phyloP scores from a whole-genome alignment of 2,329 filamentous ascomycete species.

The Fonsecaea erecta region DNA sequence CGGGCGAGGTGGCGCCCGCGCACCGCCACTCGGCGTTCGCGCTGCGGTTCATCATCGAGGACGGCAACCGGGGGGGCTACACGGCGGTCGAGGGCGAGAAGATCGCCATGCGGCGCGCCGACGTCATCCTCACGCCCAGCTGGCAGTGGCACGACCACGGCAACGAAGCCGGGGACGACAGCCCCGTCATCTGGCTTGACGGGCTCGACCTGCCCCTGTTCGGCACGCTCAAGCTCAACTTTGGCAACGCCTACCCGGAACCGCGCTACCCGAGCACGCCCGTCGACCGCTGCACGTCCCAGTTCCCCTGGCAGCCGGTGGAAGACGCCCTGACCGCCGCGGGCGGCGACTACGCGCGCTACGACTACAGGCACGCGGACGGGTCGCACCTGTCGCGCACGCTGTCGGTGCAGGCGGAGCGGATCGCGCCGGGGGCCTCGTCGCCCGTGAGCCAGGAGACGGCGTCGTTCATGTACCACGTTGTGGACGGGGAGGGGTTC shows the following conservation, averaged over 20 bases:
- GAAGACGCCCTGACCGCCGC: too few species aligned
- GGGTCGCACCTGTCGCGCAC: constrained; percentile 40
- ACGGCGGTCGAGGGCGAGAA: constrained; percentile 61
- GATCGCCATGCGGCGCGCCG: constrained; percentile 57
- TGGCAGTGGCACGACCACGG: constrained; percentile 67
- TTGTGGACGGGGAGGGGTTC: constrained; percentile 53
- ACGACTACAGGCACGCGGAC: too few species aligned
- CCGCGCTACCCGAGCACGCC: constrained; percentile 44
- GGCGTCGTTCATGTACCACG: constrained; percentile 58
- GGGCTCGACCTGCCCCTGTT: constrained; percentile 60
- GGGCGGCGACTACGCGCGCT: too few species aligned
- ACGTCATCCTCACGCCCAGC: constrained; percentile 61
- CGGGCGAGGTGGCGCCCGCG: constrained; percentile 60
- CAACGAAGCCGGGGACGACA: constrained; percentile 57
- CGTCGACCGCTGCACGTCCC: too few species aligned
- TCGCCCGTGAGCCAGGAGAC: constrained; percentile 54
- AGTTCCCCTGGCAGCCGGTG: too few species aligned
- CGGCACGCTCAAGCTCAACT: constrained; percentile 46
- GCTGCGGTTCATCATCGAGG: constrained; percentile 63
- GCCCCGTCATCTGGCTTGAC: constrained; percentile 65
- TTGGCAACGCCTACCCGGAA: constrained; percentile 54
- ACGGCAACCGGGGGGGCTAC: constrained; percentile 59
- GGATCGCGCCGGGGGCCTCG: constrained; percentile 45
- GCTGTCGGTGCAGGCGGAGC: constrained; percentile 54
- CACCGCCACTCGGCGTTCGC: constrained; percentile 63